phyloP scores from a whole-genome alignment of 2,329 filamentous ascomycete species.

The Colletotrichum tabaci region DNA sequence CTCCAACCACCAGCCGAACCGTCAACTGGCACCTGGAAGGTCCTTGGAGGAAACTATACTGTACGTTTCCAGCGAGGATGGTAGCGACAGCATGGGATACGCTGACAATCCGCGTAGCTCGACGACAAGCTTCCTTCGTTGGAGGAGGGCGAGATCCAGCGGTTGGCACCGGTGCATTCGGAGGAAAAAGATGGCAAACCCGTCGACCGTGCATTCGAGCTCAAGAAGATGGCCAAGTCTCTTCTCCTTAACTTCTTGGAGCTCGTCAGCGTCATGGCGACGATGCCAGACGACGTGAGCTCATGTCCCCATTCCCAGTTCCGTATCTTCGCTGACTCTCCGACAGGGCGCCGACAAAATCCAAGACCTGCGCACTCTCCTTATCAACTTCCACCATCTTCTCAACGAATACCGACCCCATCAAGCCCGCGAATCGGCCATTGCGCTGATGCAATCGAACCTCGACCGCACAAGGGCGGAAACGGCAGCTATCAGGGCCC shows the following conservation, averaged over 20 bases:
- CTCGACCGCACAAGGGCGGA: conserved; percentile 81
- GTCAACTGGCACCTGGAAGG: conserved; percentile 76
- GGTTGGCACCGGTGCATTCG: conserved; percentile 54
- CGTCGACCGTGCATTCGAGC: conserved; percentile 75
- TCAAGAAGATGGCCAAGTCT: conserved; percentile 86
- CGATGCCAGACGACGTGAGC: conserved; percentile 72
- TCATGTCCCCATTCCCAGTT: not conserved
- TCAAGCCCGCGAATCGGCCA: conserved; percentile 90
- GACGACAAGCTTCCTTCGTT: conserved; percentile 76
- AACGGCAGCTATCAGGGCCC: conserved; percentile 76
- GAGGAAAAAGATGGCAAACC: conserved; percentile 67
- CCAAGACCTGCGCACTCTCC: conserved; percentile 82
- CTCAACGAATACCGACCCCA: conserved; percentile 96
- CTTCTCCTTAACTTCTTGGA: conserved; percentile 92
- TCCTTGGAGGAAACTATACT: conserved; percentile 79
- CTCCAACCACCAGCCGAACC: conserved; percentile 88
- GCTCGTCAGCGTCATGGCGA: conserved; percentile 79
- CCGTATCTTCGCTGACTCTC: not conserved
- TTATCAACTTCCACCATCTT: conserved; percentile 93
- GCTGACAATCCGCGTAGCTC: conserved; percentile 55
- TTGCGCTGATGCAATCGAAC: conserved; percentile 89
- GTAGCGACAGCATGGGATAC: too few relatives aligned
- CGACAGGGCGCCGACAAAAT: conserved; percentile 77
- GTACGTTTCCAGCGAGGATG: conserved; percentile 48
- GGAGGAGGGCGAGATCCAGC: conserved; percentile 77